Percentiles rank a stretch among this genome's conserved stretches.
Evolutionary conservation across 345 rosid species (phyloP).

Genomic region (Conringia planisiliqua): DNA sequence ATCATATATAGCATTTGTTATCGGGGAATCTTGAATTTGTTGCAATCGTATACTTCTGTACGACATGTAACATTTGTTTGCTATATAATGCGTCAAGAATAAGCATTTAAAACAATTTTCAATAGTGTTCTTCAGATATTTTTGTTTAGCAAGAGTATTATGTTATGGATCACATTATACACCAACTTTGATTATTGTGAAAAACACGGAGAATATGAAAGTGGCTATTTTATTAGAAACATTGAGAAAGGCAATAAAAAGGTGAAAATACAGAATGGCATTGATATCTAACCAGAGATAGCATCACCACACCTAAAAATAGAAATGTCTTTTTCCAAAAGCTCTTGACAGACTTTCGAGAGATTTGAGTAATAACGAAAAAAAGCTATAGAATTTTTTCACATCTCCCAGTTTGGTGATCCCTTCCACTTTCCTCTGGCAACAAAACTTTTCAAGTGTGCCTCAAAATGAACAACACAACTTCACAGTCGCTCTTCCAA

Average conservation of each 20-base stretch:
- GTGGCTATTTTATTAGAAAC: slow-evolving; percentile 26
- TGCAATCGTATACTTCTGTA: neutral
- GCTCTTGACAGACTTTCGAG: neutral
- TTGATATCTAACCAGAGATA: neutral
- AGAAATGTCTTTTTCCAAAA: neutral
- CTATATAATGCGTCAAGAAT: neutral
- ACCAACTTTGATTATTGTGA: neutral
- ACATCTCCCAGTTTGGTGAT: slow-evolving; percentile 6
- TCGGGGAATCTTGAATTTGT: too few relatives aligned
- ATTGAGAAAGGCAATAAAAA: neutral
- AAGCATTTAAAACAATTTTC: neutral
- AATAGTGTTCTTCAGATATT: neutral
- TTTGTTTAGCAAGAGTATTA: neutral
- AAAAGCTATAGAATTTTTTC: neutral
- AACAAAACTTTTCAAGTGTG: slow-evolving; percentile 28
- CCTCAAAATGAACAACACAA: slow-evolving; percentile 25
- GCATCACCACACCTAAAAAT: slow-evolving; percentile 13
- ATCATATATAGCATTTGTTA: neutral
- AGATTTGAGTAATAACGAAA: neutral
- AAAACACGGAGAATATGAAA: neutral
- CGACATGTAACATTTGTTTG: neutral
- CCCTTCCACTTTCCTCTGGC: slow-evolving; percentile 17
- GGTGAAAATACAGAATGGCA: slow-evolving; percentile 3
- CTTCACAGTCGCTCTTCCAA: slow-evolving; percentile 20
- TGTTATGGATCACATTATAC: neutral